Evolutionary conservation across 2,329 filamentous ascomycete species (phyloP).

Genomic region (Colletotrichum destructivum): DNA sequence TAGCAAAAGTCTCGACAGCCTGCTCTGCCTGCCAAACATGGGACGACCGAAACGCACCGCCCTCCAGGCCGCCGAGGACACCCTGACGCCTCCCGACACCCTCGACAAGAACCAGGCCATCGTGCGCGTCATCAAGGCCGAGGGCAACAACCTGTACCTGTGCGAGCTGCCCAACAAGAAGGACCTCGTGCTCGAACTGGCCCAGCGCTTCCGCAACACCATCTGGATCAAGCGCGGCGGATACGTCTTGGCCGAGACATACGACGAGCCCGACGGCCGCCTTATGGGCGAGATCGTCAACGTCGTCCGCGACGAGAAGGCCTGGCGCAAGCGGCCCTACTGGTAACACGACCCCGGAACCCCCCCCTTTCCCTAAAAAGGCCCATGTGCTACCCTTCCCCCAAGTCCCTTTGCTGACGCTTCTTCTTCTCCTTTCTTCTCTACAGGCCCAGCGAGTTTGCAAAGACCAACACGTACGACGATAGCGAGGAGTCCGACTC

Average conservation of each 20-base stretch:
- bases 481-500: conserved; percentile 83
- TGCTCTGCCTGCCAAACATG: conserved; percentile 46
- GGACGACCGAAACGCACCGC: conserved; percentile 76
- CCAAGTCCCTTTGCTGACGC: not conserved
- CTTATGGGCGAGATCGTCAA: conserved; percentile 93
- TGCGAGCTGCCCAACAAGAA: conserved; percentile 80
- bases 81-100: conserved; percentile 70
- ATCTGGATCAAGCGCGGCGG: conserved; percentile 94
- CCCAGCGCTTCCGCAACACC: conserved; percentile 87
- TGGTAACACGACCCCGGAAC: conserved; percentile 69
- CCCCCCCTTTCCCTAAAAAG: too few relatives aligned
- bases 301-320: conserved; percentile 90
- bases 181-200: conserved; percentile 83
- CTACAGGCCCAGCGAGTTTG: conserved; percentile 83
- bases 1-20: not conserved
- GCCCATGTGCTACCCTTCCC: not conserved
- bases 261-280: conserved; percentile 80
- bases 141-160: conserved; percentile 91
- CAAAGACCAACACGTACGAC: conserved; percentile 73
- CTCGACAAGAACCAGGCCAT: conserved; percentile 76
- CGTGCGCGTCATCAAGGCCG: conserved; percentile 83
- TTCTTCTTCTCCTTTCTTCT: not conserved
- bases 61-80: conserved; percentile 82
- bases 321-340: conserved; percentile 90
- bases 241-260: conserved; percentile 85